Percentiles rank a stretch among this genome's conserved stretches.
Conservation (phyloP, 805 yeast genomes). For the Ogataea nakhonphanomensis region DNA sequence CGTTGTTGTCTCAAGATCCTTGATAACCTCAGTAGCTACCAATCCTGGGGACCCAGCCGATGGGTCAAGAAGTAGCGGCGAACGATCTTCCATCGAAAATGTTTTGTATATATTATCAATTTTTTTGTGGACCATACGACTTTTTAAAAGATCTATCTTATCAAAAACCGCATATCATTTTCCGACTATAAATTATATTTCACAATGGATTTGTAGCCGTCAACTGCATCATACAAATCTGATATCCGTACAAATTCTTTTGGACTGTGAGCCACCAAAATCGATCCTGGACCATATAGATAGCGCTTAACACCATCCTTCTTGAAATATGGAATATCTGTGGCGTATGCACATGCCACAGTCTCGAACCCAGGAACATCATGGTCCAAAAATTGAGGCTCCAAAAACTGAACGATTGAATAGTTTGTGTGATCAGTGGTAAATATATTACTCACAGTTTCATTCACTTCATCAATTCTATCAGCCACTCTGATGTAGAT, state of each 20-base stretch:
- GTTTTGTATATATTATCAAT: not conserved
- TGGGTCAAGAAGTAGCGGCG: slow-evolving; percentile 4
- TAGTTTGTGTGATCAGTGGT: slow-evolving; percentile 14
- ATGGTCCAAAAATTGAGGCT: slow-evolving; percentile 45
- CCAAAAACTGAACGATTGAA: slow-evolving; percentile 17
- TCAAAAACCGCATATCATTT: slow-evolving; percentile 5
- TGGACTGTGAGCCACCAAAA: slow-evolving; percentile 47
- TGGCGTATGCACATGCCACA: slow-evolving; percentile 19
- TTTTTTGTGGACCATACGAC: too few species aligned
- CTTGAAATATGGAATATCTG: slow-evolving; percentile 38
- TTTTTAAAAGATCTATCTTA: too few species aligned
- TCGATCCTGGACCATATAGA: slow-evolving; percentile 59
- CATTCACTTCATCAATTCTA: slow-evolving; percentile 36
- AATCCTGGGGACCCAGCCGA: slow-evolving; percentile 6
- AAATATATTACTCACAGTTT: slow-evolving; percentile 34
- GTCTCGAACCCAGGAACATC: slow-evolving; percentile 58
- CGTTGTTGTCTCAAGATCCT: slow-evolving; percentile 1
- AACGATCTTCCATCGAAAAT: not conserved
- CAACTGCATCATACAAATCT: slow-evolving; percentile 45
- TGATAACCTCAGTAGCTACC: slow-evolving; percentile 3
- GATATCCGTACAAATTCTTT: slow-evolving; percentile 31
- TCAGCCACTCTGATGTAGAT: slow-evolving; percentile 50
- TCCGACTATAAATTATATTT: slow-evolving; percentile 9
- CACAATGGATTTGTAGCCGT: slow-evolving; percentile 45
- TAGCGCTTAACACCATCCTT: slow-evolving; percentile 34